Evolutionary conservation across 495 filamentous ascomycete species (phyloP), one percentile per base, ranked within the genome.

Genomic region (Podospora tetraspora): DNA sequence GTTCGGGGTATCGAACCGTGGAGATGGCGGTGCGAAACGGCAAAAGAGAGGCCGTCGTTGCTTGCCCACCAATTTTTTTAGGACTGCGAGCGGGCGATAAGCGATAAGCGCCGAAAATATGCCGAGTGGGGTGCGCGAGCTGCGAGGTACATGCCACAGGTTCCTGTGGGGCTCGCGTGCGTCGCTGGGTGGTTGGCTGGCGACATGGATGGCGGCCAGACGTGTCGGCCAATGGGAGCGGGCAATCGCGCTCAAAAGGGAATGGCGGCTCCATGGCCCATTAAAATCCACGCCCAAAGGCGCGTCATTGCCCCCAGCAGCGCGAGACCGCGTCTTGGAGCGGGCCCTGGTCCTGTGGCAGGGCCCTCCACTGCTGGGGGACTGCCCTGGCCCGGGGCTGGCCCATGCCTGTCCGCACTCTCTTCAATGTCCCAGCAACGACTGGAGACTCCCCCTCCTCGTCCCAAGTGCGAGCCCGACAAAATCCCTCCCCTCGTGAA

Each of bases 321-420:
- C 72, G 68, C 70, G 74, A 52, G 62, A 76, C 64, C 74, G 74
- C 74, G 74, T 74, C 70, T 66, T 68, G 65, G 52, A 64, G 62
- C 61, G 32, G 23, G 43, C 43, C 43, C 43, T 34, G 43, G 16
- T 5, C 34, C 34, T 43, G 43, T 1, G 8, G 43, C 43, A 34
- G 21, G 58, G n/a, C 37, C 29, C 27, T 29, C 37, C 25, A 25
- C 25, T 25, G 25, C 25, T 25, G 67, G 59, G 23, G 58, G 23
- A 52, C 56, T 23, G 69, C 34, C 61, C 19, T 59, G 32, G 12
- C 30, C 37, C 25, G 56, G 56, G 22, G 24, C 57, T 57, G 61
- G 67, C 61, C 57, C 24, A 52, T 25, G 16, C 27, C 67, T 59
- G 59, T 37, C 13, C 57, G 25, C 43, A 25, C 43, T 60, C 60